Evolutionary conservation across 1,284 basidiomycete genomes (phyloP), one percentile per base, ranked within the genome.

Genomic region (Ustilago lituana): DNA sequence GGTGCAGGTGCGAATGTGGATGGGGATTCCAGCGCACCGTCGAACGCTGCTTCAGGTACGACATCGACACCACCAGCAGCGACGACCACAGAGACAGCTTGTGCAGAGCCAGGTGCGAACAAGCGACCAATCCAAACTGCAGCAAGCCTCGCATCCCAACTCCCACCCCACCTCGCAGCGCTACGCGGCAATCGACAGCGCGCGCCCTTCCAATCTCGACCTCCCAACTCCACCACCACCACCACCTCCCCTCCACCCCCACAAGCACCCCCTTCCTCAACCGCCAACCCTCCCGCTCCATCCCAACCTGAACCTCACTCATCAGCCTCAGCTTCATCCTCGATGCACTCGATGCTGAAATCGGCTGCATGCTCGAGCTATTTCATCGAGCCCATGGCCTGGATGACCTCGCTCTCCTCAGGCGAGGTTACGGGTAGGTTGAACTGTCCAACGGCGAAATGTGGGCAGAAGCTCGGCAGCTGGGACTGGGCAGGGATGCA

Each of bases 401-500:
- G 95, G 95, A 98, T 98, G 95, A 88, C 92, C 3, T 87, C 89
- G 70, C 85, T 97, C 8, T 86, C 88, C 36, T 83, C 84, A 11
- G 94, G 93, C 0, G 85, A 89, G 41, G 84, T 95, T 20, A 87
- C 88, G 0, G 95, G 95, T 5, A 94, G 94, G 85, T 90, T 98
- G 57, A 74, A 88, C 1, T 98, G 95, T 78, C 95, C 95, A 1
- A 94, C 93, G 80, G 86, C 88, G 72, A 93, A 91, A 80, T 98
- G 95, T 76, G 87, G 87, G 0, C 88, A 87, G 17, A 98, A 98
- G 84, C 86, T 98, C 22, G 95, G 95, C 4, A 95, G 91, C 79
- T 98, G 90, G 80, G 94, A 96, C 82, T 98, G 95, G 95, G 93
- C 94, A 4, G 95, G 95, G 1, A 89, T 92, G 41, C 89, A 90